Evolutionary conservation across 2,329 filamentous ascomycete genomes (phyloP), one percentile per base, ranked within the genome.

Genomic region (Penicillium sp.): DNA sequence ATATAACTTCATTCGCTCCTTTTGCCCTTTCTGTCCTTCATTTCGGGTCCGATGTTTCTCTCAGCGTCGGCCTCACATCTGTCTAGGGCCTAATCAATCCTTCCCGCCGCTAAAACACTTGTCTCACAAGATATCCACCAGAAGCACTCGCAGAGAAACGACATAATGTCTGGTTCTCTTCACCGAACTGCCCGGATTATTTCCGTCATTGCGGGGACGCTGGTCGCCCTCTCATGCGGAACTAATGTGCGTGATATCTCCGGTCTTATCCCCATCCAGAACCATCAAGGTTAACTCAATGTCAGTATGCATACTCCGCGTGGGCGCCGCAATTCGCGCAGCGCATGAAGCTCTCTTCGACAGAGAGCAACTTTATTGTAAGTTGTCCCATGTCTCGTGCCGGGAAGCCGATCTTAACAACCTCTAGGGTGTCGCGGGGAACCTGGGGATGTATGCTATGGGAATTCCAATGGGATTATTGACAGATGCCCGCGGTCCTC

Each of bases 251-350:
- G 68, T 60, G 52, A 54, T 49, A 16, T 41, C 39, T 32, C 46
- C 21, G 35, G 35, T 15, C 49, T 57, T 35, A 47, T 27, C 38
- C 25, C 18, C 45, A 52, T 39, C 32, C n/a, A 29, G 25, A 10
- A 48, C 18, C 47, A 45, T 46, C 34, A 50, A 40, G 46, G 39
- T 59, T 65, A 32, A 67, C 57, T 45, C 40, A 46, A 72, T 57
- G 49, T 47, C 69, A 97, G 91, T 97, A 99, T 84, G 93, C 92
- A 69, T 99, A 97, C 76, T 97, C 91, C 52, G 93, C 93, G 75
- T 99, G 94, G 92, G 91, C 90, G 15, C 94, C 94, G 21, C 92
- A 97, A 75, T 97, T 97, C 70, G 91, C 92, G 47, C 87, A 95
- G 67, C 86, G 84, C 64, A 80, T 99, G 65, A 86, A 88, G 70